Percentiles rank a stretch among this genome's conserved stretches.
These are phyloP conservation scores for Xenosphaeropsis pyriputrescens DNA, from an alignment of 2,329 filamentous ascomycete genomes.

Conservation along the genomic window DNA sequence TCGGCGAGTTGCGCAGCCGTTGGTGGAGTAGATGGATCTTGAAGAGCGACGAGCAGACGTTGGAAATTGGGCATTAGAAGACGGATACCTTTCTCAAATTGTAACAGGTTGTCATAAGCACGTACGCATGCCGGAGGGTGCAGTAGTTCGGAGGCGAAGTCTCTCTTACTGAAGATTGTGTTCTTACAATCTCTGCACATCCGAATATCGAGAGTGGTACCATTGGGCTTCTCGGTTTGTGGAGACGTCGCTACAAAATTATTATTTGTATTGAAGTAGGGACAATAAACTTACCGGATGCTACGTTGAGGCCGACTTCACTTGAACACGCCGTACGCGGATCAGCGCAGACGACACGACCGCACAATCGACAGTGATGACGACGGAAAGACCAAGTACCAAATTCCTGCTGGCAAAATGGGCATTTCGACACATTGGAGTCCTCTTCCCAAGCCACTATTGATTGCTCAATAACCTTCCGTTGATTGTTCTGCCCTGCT, in stretches of 20 bases:
- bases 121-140: slow-evolving; percentile 45
- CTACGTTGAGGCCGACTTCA: slow-evolving; percentile 69
- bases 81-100: slow-evolving; percentile 59
- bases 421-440: slow-evolving; percentile 62
- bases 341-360: slow-evolving; percentile 85
- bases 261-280: slow-evolving; percentile 2
- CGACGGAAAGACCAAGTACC: slow-evolving; percentile 82
- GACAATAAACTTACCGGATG: slow-evolving; percentile 33
- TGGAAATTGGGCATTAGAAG: slow-evolving; percentile 56
- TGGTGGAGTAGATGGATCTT: slow-evolving; percentile 43
- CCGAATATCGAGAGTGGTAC: slow-evolving; percentile 64
- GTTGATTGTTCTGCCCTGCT: slow-evolving; percentile 55
- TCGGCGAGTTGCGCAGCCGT: slow-evolving; percentile 41
- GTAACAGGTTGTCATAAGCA: slow-evolving; percentile 51
- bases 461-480: slow-evolving; percentile 76
- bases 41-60: slow-evolving; percentile 44
- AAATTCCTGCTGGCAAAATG: slow-evolving; percentile 94
- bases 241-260: slow-evolving; percentile 18
- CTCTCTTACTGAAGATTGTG: slow-evolving; percentile 52
- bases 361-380: slow-evolving; percentile 91
- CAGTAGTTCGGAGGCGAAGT: slow-evolving; percentile 45
- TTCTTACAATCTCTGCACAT: slow-evolving; percentile 84
- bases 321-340: slow-evolving; percentile 69
- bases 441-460: slow-evolving; percentile 96
- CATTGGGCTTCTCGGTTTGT: slow-evolving; percentile 31